Percentiles rank a stretch among this genome's conserved stretches.
These are phyloP conservation scores for Phytophthora europaea DNA, from an alignment of 352 stramenopile genomes.

Conservation along the genomic window DNA sequence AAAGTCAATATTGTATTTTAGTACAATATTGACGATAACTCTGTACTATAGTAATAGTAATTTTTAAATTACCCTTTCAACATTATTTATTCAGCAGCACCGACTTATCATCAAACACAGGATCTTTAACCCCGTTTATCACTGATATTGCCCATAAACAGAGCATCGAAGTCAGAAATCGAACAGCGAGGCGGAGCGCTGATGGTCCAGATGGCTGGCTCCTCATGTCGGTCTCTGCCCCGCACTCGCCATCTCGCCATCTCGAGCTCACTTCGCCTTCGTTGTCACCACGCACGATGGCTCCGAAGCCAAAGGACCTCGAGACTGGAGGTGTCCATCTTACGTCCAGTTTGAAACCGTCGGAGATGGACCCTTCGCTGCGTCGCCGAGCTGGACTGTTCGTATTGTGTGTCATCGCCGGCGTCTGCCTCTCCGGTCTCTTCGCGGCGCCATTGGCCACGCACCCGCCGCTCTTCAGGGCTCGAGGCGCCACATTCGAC, in stretches of 20 bases:
- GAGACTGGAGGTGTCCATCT: slow-evolving; percentile 12
- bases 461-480: slow-evolving; percentile 20
- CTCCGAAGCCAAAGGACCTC: slow-evolving; percentile 17
- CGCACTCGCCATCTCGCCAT: slow-evolving; percentile 13
- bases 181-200: slow-evolving; percentile 13
- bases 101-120: neutral
- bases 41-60: too few relatives aligned
- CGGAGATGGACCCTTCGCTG: slow-evolving; percentile 14
- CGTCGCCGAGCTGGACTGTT: slow-evolving; percentile 18
- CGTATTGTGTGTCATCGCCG: slow-evolving; percentile 6
- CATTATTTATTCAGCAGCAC: too few relatives aligned
- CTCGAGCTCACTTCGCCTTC: neutral
- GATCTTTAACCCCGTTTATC: neutral
- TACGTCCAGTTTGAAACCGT: slow-evolving; percentile 23
- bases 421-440: slow-evolving; percentile 7
- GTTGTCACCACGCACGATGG: neutral
- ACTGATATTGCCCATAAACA: neutral
- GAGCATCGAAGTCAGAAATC: neutral
- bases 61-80: too few relatives aligned
- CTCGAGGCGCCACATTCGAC: slow-evolving; percentile 24
- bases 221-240: neutral
- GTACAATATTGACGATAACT: too few relatives aligned
- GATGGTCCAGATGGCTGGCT: neutral
- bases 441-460: slow-evolving; percentile 13
- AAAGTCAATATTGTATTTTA: too few relatives aligned